These are phyloP conservation scores for Firmiana major DNA, from an alignment of 345 rosid species.

Conservation along the genomic window DNA sequence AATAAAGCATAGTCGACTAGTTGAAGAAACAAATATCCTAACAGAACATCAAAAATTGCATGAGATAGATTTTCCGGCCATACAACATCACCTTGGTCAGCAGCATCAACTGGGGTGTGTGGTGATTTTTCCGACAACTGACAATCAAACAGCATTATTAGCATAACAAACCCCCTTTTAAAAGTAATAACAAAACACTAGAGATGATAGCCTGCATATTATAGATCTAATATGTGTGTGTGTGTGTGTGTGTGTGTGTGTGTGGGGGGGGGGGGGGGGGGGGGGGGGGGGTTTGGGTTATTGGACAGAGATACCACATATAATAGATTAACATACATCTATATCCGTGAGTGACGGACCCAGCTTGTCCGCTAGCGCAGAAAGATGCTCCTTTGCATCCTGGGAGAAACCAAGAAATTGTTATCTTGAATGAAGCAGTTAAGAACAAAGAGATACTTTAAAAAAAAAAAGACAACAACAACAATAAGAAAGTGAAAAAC, in stretches of 20 bases:
- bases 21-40: constrained; percentile 34
- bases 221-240: neutral
- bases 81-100: constrained; percentile 90
- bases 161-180: neutral
- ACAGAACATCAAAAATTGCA: constrained; percentile 51
- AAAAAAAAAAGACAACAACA: neutral
- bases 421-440: constrained; percentile 13
- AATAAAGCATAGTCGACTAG: constrained; percentile 14
- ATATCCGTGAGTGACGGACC: constrained; percentile 87
- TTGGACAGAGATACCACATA: neutral
- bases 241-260: too few relatives aligned
- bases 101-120: constrained; percentile 57
- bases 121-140: constrained; percentile 78
- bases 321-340: constrained; percentile 44
- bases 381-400: constrained; percentile 98
- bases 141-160: constrained; percentile 33
- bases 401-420: constrained; percentile 28
- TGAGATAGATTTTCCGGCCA: constrained; percentile 46
- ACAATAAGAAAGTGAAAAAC: neutral
- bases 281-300: too few relatives aligned
- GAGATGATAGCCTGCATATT: neutral
- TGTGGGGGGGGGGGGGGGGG: neutral
- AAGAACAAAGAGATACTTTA: neutral
- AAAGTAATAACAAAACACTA: neutral
- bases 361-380: constrained; percentile 89